phyloP scores from a whole-genome alignment of 2,329 filamentous ascomycete genomes.

The Incumbomyces delicatus region DNA sequence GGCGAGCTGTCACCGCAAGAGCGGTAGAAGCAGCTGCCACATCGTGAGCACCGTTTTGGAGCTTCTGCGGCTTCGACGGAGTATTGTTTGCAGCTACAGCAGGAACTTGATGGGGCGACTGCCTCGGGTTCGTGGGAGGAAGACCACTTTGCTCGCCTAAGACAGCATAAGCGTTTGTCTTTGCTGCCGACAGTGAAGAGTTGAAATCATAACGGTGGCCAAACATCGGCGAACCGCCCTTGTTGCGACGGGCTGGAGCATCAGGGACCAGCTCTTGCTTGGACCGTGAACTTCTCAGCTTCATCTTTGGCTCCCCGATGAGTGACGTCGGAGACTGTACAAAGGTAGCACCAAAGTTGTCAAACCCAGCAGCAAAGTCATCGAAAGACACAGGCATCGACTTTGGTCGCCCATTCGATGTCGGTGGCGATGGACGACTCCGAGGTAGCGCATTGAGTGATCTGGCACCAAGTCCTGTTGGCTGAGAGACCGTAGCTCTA shows the following conservation, averaged over 20 bases:
- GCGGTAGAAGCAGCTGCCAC: slow-evolving; percentile 8
- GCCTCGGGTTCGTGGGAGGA: slow-evolving; percentile 16
- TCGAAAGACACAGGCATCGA: slow-evolving; percentile 50
- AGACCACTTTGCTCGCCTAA: slow-evolving; percentile 22
- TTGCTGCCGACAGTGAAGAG: slow-evolving; percentile 76
- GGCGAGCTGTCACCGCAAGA: slow-evolving; percentile 21
- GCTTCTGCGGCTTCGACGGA: slow-evolving; percentile 10
- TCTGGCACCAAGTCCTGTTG: slow-evolving; percentile 41
- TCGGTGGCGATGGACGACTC: slow-evolving; percentile 51
- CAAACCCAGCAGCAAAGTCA: slow-evolving; percentile 58
- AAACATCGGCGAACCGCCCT: slow-evolving; percentile 61
- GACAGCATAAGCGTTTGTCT: slow-evolving; percentile 41
- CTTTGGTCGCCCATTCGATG: slow-evolving; percentile 44
- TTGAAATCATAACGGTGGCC: slow-evolving; percentile 93
- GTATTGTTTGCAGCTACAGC: slow-evolving; percentile 11
- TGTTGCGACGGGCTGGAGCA: slow-evolving; percentile 35
- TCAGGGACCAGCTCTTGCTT: slow-evolving; percentile 54
- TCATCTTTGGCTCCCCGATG: slow-evolving; percentile 57
- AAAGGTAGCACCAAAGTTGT: slow-evolving; percentile 43
- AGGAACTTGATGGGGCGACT: slow-evolving; percentile 20
- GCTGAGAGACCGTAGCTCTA: slow-evolving; percentile 33
- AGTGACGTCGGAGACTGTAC: slow-evolving; percentile 53
- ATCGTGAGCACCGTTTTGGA: slow-evolving; percentile 14
- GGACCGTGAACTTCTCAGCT: slow-evolving; percentile 62
- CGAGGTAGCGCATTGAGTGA: slow-evolving; percentile 51